Base-by-base conservation (phyloP, 73 alveolate species). In the Paramecium tetraurelia region DNA sequence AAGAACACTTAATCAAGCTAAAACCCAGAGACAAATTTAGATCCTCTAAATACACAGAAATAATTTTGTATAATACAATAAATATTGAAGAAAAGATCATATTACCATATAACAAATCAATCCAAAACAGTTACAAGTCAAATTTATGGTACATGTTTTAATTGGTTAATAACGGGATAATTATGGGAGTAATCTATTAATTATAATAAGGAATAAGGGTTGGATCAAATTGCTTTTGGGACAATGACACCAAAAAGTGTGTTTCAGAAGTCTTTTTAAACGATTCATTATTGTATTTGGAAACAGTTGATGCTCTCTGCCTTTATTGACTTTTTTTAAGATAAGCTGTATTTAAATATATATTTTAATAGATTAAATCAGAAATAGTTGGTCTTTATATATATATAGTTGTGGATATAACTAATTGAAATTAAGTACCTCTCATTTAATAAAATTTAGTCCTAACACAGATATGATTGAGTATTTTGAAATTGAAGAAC, bases 141-240 rank as follows among this genome's bases (percentile, higher is more conserved):
- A 88, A 22, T 88, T 88, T 53, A 88, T 88, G 21, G 94, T 88
- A 24, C 86, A 76, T 40, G 94, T 88, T 24, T 58, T 88, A 18
- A 71, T 88, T 69, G 94, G 94, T 36, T 46, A 88, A 44, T 41
- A 69, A 70, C 70, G 72, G 21, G 94, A 76, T 80, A 41, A 43
- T 21, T 41, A 8, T 63, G 33, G 10, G 6, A 21, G 7, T 31
- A 35, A 43, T 80, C 38, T 38, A 40, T 38, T 36, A 9, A 16
- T 16, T 80, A 80, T 75, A 92, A 8, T 71, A 88, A 53, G 94
- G 94, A 22, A 85, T 88, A 3, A 68, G 94, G 71, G 90, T 88
- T 14, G 94, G 94, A 18, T 18, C 94, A 7, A 76, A 83, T 16
- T 88, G 86, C 21, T 88, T 88, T 71, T 88, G 94, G 94, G 94